Evolutionary conservation across 139 green algal genomes (phyloP).

Genomic region (Eudorina sp.): DNA sequence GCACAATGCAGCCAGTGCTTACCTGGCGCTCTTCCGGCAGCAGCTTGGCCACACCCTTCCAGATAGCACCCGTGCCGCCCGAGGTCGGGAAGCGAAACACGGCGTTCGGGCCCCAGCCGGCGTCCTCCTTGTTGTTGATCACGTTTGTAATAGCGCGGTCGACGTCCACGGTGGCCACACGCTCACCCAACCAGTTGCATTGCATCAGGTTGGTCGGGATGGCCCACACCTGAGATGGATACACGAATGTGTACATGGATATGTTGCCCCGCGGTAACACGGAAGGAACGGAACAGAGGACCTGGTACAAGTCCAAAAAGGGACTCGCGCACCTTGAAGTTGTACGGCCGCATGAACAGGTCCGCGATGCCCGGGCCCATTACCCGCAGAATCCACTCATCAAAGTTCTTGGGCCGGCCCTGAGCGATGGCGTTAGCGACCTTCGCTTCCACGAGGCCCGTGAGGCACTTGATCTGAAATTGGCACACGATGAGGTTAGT

Average conservation of each 20-base stretch:
- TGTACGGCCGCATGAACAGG: slow-evolving; percentile 97
- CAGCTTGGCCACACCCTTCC: slow-evolving; percentile 87
- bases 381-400: slow-evolving; percentile 94
- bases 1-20: no score
- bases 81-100: slow-evolving; percentile 91
- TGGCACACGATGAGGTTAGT: not conserved
- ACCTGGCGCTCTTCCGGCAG: slow-evolving; percentile 84
- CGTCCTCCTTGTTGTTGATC: slow-evolving; percentile 90
- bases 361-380: slow-evolving; percentile 92
- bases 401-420: slow-evolving; percentile 88
- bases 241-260: not conserved
- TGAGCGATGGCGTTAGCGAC: slow-evolving; percentile 77
- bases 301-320: no score
- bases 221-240: slow-evolving; percentile 80
- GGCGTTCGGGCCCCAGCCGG: slow-evolving; percentile 92
- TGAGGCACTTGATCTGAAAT: slow-evolving; percentile 80
- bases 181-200: slow-evolving; percentile 94
- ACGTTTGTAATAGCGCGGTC: slow-evolving; percentile 89
- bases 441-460: slow-evolving; percentile 89
- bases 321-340: slow-evolving; percentile 91
- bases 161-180: slow-evolving; percentile 92
- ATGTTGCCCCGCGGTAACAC: no score
- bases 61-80: slow-evolving; percentile 92
- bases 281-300: not conserved
- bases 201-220: slow-evolving; percentile 89